These are phyloP conservation scores for Coprinellus aureogranulatus DNA, from an alignment of 768 basidiomycete genomes.

Conservation along the genomic window DNA sequence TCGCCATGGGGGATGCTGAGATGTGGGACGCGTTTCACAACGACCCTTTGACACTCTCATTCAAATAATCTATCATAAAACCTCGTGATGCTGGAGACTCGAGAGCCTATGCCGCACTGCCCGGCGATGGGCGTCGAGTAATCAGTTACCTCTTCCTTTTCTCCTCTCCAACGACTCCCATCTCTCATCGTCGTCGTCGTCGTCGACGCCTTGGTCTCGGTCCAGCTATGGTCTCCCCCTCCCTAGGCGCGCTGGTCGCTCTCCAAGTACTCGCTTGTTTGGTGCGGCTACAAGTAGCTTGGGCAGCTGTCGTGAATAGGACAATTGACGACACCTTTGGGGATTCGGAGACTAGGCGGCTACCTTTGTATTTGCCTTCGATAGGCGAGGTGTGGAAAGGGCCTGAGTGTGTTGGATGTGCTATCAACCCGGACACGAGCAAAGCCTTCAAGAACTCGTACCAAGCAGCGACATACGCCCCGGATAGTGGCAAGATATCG, in stretches of 20 bases:
- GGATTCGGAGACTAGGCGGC: conserved; percentile 25
- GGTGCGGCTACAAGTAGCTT: neutral
- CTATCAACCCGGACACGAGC: conserved; percentile 18
- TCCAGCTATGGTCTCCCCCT: neutral
- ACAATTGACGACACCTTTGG: conserved; percentile 38
- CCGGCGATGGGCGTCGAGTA: no score
- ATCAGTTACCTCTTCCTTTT: no score
- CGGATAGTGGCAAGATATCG: conserved; percentile 17
- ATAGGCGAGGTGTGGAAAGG: conserved; percentile 25
- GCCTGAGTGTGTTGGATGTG: conserved; percentile 21
- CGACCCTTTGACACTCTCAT: no score
- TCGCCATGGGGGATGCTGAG: no score
- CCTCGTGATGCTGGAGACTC: no score
- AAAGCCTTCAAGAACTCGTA: conserved; percentile 27
- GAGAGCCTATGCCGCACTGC: no score
- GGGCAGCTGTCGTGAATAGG: conserved; percentile 23
- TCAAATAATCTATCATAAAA: no score
- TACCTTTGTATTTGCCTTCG: conserved; percentile 24
- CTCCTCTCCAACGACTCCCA: neutral
- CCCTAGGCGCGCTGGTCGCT: neutral
- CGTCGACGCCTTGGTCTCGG: no score
- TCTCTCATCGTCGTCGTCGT: no score
- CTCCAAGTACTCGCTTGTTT: neutral
- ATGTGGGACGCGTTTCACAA: no score
- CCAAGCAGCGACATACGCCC: conserved; percentile 32